Base-by-base conservation (phyloP, 2,329 filamentous ascomycete species). In the Scedosporium minutisporum region DNA sequence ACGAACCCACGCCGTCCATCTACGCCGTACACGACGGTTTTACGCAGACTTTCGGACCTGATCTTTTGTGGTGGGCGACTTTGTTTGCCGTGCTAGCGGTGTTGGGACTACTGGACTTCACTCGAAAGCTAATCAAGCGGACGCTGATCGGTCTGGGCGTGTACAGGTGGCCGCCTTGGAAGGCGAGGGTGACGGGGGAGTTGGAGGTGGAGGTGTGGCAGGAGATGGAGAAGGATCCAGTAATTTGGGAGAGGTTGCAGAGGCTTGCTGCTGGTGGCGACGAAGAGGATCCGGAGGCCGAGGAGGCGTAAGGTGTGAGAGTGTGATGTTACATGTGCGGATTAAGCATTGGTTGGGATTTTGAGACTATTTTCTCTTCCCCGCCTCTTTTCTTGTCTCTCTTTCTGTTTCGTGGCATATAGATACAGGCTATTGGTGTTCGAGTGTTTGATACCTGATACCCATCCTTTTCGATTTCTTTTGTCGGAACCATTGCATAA, bases 11-110 rank as follows among this genome's bases (percentile, higher is more conserved):
- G 16, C 75, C 78, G 0, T 79, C 77, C 23, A 77, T 78, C 2
- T 96, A 95, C 74, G 82, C 86, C 65, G 89, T 93, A 27, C 82
- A 82, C 10, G 75, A 80, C 67, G 86, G 87, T 29, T 89, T 96
- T 67, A 77, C 86, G 6, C 71, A 79, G 18, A 79, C 81, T 0
- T 93, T 89, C 63, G 91, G 91, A 14, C 77, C 76, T 23, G 88
- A 90, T 65, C 74, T 83, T 0, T 76, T 83, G 0, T 96, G 91
- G 89, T 96, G 90, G 90, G 76, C 82, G 1, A 85, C 85, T 0
- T 75, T 93, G 2, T 77, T 93, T 55, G 75, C 90, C 27, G 83
- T 87, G 3, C 73, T 92, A 0, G 74, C 78, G 7, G 73, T 84
- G 0, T 80, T 89, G 3, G 76, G 87, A 12, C 72, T 86, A 12